These are phyloP conservation scores for Adansonia madagascariensis DNA, from an alignment of 441 rosid genomes.

Conservation along the genomic window DNA sequence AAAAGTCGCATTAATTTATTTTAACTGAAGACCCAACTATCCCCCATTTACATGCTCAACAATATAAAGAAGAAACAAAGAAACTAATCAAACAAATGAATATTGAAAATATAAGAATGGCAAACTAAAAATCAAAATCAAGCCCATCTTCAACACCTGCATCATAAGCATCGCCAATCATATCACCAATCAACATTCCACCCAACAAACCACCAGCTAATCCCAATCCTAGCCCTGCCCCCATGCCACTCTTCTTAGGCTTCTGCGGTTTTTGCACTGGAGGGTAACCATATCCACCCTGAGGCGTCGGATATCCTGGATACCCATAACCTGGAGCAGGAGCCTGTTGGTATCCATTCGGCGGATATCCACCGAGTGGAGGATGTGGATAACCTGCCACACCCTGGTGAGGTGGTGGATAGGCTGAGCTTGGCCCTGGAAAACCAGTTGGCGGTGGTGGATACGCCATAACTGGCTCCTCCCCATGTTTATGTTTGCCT, in stretches of 20 bases:
- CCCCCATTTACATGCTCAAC: not conserved
- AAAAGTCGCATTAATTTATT: not conserved
- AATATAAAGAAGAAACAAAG: not conserved
- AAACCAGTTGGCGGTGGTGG: constrained; percentile 33
- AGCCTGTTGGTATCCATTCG: constrained; percentile 1
- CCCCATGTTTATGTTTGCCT: not conserved
- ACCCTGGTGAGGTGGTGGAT: constrained; percentile 17
- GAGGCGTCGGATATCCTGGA: constrained; percentile 28
- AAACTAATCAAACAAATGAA: not conserved
- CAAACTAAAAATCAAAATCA: constrained; percentile 36
- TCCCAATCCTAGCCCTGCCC: constrained; percentile 46
- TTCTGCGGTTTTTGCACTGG: constrained; percentile 35
- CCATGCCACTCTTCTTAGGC: constrained; percentile 38
- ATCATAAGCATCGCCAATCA: constrained; percentile 45
- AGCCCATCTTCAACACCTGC: constrained; percentile 37
- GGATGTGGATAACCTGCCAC: constrained; percentile 28
- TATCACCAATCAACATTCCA: constrained; percentile 50
- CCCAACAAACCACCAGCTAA: constrained; percentile 60
- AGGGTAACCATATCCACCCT: constrained; percentile 35
- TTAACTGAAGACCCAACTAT: not conserved
- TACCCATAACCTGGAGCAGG: constrained; percentile 20
- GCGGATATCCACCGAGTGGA: constrained; percentile 21
- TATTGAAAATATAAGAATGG: not conserved
- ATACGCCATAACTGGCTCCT: constrained; percentile 36
- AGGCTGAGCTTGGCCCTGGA: constrained; percentile 29